Percentiles rank a stretch among this genome's conserved stretches.
Evolutionary conservation across 176 grass and related monocot genomes (phyloP).

Genomic region (Rhynchospora breviuscula): DNA sequence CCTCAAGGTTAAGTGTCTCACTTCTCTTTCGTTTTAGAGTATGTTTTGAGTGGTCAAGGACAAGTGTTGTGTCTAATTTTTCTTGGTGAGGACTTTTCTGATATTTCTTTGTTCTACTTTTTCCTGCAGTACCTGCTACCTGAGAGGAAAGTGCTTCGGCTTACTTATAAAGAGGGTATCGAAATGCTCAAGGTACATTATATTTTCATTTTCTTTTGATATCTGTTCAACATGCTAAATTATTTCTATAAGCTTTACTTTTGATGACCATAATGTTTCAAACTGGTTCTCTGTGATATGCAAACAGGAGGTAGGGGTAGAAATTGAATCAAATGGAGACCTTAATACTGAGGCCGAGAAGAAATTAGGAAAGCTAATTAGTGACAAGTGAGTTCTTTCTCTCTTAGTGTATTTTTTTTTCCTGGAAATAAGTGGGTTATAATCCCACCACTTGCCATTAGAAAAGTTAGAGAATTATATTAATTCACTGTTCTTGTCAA

Average conservation of each 20-base stretch:
- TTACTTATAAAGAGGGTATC: constrained; percentile 76
- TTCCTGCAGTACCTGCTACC: constrained; percentile 66
- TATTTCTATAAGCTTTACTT: no score
- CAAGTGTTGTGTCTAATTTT: neutral
- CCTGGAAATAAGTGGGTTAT: no score
- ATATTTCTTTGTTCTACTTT: constrained; percentile 24
- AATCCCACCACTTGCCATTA: no score
- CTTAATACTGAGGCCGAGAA: constrained; percentile 86
- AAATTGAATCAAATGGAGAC: constrained; percentile 52
- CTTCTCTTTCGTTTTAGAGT: neutral
- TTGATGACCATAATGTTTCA: neutral
- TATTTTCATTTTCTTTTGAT: neutral
- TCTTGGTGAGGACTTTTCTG: neutral
- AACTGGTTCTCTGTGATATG: neutral
- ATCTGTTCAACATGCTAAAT: neutral
- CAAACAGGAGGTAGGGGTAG: constrained; percentile 50
- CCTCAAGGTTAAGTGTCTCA: no score
- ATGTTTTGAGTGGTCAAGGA: neutral
- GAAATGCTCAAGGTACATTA: constrained; percentile 77
- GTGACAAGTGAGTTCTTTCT: constrained; percentile 21
- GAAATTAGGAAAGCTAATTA: constrained; percentile 36
- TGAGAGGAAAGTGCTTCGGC: constrained; percentile 72
- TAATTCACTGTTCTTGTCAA: no score
- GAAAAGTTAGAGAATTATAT: no score
- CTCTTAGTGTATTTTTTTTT: no score